phyloP scores from a whole-genome alignment of 352 stramenopile species.

The Thalassiosira mediterranea region DNA sequence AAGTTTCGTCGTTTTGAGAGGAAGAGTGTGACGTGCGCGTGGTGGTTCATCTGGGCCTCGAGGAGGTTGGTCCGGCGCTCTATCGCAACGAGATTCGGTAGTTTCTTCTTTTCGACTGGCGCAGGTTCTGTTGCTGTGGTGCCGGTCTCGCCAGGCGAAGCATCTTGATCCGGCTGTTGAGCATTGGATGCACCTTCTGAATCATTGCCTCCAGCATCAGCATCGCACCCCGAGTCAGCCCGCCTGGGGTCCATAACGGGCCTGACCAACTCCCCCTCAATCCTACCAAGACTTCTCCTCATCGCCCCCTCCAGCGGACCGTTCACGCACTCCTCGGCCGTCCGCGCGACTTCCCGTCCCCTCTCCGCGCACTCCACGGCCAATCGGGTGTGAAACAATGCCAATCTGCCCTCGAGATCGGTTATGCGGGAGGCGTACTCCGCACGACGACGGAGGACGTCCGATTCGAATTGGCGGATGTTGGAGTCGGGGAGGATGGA shows the following conservation, averaged over 20 bases:
- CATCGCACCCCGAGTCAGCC: too few species aligned
- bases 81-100: conserved; percentile 37
- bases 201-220: too few species aligned
- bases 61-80: conserved; percentile 43
- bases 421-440: conserved; percentile 43
- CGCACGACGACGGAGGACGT: conserved; percentile 32
- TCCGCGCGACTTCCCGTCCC: conserved; percentile 30
- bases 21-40: conserved; percentile 44
- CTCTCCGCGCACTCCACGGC: conserved; percentile 39
- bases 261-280: conserved; percentile 34
- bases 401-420: conserved; percentile 35
- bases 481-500: conserved; percentile 42
- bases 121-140: too few species aligned
- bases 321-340: conserved; percentile 34
- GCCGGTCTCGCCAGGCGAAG: neutral
- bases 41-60: conserved; percentile 50
- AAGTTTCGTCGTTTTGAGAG: conserved; percentile 19
- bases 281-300: conserved; percentile 21
- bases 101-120: too few species aligned
- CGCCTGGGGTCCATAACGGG: conserved; percentile 38
- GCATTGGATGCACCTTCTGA: too few species aligned
- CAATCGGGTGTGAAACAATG: conserved; percentile 42
- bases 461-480: conserved; percentile 47
- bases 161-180: conserved; percentile 1
- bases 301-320: conserved; percentile 36